Base-by-base conservation (phyloP, 805 yeast genomes). In the Spathaspora girioi region DNA sequence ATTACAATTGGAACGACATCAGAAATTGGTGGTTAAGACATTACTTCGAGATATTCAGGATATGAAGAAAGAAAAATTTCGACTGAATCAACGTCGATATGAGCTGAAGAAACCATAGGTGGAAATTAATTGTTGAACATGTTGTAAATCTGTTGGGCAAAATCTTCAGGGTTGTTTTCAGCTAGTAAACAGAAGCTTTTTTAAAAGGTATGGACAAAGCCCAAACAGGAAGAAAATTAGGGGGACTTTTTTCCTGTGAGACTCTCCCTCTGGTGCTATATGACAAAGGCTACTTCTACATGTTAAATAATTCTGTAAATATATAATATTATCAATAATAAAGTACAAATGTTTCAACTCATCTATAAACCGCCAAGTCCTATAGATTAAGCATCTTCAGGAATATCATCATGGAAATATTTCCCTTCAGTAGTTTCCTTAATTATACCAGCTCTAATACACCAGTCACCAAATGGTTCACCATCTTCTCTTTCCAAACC, bases 391-490 rank as follows among this genome's bases (percentile, higher is more conserved):
- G 87, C 85, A 46, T 86, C 92, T 65, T 86, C 96, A 32, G 93
- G 86, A 56, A 93, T 82, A 64, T 89, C 94, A 54, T 93, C 97
- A 78, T 96, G 96, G 89, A 94, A 92, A 67, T 82, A 86, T 68
- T 86, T 89, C 56, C 98, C 98, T 68, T 89, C 96, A 44, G 82
- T 71, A 27, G 97, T 92, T 55, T 92, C 94, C 63, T 84, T 85
- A 65, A 93, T 90, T 53, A 89, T 81, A n/a, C 96, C 97, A 46
- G 76, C 79, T 73, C 98, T 84, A 57, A 93, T 80, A 57, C 87
- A 81, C 77, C 88, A 93, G 67, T 93, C 98, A 65, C 98, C 98
- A 63, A 93, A 93, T 50, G 89, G 97, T 70, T 93, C 98, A 52
- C 90, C 93, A 9, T 91, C 96, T 43, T 79, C 67, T 73, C 98